Percentiles rank a stretch among this genome's conserved stretches.
Evolutionary conservation across 2,329 filamentous ascomycete species (phyloP).

Genomic region (Cladosporium sp.): DNA sequence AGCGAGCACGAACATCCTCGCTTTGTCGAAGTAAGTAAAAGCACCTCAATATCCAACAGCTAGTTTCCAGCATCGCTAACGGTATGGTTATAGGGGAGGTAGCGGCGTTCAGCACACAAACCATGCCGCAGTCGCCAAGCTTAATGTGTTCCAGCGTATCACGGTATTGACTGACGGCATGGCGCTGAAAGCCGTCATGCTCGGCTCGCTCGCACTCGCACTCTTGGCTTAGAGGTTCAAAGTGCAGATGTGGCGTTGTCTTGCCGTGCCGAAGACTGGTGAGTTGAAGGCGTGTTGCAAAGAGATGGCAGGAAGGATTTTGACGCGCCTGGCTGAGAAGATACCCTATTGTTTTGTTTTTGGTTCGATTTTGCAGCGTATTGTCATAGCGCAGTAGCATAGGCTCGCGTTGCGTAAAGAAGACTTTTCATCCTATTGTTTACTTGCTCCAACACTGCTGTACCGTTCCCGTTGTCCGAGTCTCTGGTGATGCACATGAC

Average conservation of each 20-base stretch:
- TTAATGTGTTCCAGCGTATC: conserved; percentile 11
- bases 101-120: conserved; percentile 11
- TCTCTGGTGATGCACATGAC: no score
- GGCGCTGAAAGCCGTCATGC: conserved; percentile 8
- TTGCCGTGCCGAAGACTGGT: neutral
- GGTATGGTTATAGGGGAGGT: neutral
- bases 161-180: conserved; percentile 20
- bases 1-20: conserved; percentile 47
- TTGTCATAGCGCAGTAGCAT: neutral
- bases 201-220: conserved; percentile 4
- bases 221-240: conserved; percentile 2
- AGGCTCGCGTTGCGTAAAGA: neutral
- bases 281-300: neutral
- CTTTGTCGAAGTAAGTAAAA: conserved; percentile 25
- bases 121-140: conserved; percentile 16
- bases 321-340: neutral
- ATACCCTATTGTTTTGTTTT: conserved; percentile 7
- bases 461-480: no score
- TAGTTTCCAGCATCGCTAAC: neutral
- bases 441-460: no score
- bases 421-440: neutral
- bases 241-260: neutral
- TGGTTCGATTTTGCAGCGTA: neutral
- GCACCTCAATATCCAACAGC: no score
- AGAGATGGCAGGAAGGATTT: neutral